phyloP scores from a whole-genome alignment of 331 rosid genomes.

The Malus hybrid region DNA sequence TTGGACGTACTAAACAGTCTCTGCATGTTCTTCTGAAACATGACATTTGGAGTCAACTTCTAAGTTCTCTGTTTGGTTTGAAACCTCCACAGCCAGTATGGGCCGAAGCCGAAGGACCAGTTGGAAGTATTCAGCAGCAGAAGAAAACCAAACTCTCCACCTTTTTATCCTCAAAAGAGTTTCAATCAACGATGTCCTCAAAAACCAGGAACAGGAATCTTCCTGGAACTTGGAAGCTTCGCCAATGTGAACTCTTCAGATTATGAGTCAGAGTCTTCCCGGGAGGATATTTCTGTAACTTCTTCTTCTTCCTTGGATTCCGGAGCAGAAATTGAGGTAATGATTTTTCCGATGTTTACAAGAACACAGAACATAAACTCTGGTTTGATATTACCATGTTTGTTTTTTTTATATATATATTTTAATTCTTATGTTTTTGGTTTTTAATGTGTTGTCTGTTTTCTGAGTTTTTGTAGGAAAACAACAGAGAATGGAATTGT shows the following conservation, averaged over 20 bases:
- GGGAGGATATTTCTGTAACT: slow-evolving; percentile 22
- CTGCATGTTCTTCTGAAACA: background rate
- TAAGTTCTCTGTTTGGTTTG: background rate
- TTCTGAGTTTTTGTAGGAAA: slow-evolving; percentile 40
- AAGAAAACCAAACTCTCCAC: slow-evolving; percentile 20
- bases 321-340: slow-evolving; percentile 65
- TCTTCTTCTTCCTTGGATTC: slow-evolving; percentile 45
- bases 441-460: slow-evolving; percentile 4
- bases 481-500: slow-evolving; percentile 31
- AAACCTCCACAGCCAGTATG: slow-evolving; percentile 66
- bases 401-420: no score
- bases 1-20: background rate
- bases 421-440: slow-evolving; percentile 27
- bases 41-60: background rate
- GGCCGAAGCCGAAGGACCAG: slow-evolving; percentile 50
- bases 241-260: slow-evolving; percentile 28
- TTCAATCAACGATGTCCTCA: slow-evolving; percentile 21
- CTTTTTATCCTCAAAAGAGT: slow-evolving; percentile 49
- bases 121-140: slow-evolving; percentile 31
- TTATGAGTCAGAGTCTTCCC: slow-evolving; percentile 31
- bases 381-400: slow-evolving; percentile 18
- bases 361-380: slow-evolving; percentile 6
- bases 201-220: slow-evolving; percentile 21
- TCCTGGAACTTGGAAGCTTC: slow-evolving; percentile 20
- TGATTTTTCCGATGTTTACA: slow-evolving; percentile 18